Percentiles rank a stretch among this genome's conserved stretches.
These are phyloP conservation scores for Colletotrichum sp. DNA, from an alignment of 2,329 filamentous ascomycete species.

Conservation along the genomic window DNA sequence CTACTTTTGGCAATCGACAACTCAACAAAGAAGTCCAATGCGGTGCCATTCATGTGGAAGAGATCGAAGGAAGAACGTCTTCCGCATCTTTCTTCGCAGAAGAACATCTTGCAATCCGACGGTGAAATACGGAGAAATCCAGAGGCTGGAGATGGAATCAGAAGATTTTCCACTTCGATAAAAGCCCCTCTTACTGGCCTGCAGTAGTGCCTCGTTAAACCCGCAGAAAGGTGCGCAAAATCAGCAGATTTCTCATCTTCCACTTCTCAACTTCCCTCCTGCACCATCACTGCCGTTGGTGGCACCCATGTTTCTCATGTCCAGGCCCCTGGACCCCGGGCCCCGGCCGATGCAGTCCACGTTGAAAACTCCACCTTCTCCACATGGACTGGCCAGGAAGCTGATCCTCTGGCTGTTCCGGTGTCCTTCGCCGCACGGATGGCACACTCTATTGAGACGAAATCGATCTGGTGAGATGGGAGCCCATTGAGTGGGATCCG, in stretches of 20 bases:
- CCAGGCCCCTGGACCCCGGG: neutral
- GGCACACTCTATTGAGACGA: neutral
- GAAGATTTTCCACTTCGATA: neutral
- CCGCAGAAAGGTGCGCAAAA: neutral
- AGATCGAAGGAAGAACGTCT: no score
- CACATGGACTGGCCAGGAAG: neutral
- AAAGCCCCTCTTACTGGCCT: neutral
- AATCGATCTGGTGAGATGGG: neutral
- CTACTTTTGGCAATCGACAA: neutral
- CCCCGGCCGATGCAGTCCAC: neutral
- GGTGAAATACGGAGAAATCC: neutral
- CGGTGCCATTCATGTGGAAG: neutral
- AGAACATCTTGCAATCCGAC: no score
- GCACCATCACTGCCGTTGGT: neutral
- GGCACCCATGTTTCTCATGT: neutral
- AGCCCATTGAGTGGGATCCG: neutral
- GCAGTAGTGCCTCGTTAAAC: neutral
- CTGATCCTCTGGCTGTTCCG: neutral
- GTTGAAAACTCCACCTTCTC: neutral
- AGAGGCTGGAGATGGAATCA: neutral
- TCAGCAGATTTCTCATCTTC: neutral
- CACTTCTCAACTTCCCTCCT: neutral
- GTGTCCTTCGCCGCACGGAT: neutral
- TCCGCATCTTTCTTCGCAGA: no score
- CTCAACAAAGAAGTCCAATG: neutral